Conservation (phyloP, 106 monocot genomes). For the Triglochin maritima region DNA sequence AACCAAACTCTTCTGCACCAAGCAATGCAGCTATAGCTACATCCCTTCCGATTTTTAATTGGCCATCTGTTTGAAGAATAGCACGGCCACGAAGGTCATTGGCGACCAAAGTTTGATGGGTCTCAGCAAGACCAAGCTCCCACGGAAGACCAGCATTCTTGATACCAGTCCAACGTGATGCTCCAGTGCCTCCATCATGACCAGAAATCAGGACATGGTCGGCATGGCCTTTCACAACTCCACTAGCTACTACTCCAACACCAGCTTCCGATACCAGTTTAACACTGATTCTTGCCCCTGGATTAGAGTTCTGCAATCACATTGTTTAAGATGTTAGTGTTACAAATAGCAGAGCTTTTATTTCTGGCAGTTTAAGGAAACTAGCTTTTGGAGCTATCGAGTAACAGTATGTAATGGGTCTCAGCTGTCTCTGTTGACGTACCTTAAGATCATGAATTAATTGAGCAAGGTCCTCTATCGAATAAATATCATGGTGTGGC, state of each 20-base stretch:
- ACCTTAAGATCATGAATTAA: constrained; percentile 97
- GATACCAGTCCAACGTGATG: constrained; percentile 93
- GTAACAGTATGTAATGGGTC: too few relatives aligned
- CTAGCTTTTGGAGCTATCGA: too few relatives aligned
- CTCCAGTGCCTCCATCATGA: constrained; percentile 94
- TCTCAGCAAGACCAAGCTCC: constrained; percentile 94
- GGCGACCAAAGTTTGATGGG: constrained; percentile 84
- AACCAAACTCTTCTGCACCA: constrained; percentile 96
- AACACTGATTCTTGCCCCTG: constrained; percentile 80
- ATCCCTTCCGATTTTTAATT: constrained; percentile 89
- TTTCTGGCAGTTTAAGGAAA: too few relatives aligned
- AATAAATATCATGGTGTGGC: constrained; percentile 95
- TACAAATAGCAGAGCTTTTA: background rate
- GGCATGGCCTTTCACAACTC: constrained; percentile 94
- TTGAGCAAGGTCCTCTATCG: constrained; percentile 93
- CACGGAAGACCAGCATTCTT: constrained; percentile 94
- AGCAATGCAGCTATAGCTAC: constrained; percentile 83
- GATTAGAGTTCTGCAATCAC: constrained; percentile 72
- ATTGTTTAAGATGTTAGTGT: background rate
- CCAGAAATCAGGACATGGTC: constrained; percentile 93
- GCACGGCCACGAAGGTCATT: constrained; percentile 94
- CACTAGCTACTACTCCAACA: constrained; percentile 92
- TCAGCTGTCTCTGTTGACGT: background rate
- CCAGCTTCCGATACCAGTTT: constrained; percentile 93
- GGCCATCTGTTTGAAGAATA: constrained; percentile 87